Evolutionary conservation across 345 rosid species (phyloP), one percentile per base, ranked within the genome.

Genomic region (Citrus maxima): DNA sequence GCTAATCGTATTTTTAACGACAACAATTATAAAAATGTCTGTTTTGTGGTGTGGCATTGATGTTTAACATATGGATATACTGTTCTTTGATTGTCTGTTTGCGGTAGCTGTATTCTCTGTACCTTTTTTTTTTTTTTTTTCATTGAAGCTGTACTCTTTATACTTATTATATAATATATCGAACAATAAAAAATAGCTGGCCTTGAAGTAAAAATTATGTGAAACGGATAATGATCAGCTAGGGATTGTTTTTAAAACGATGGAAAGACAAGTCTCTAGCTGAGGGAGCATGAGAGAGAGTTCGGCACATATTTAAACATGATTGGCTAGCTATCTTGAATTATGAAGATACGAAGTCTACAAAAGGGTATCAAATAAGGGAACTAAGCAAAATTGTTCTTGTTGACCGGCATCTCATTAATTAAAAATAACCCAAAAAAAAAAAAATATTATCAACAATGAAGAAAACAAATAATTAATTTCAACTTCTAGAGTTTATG

Each of bases 1-100:
- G 86, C 80, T 55, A 74, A 55, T 61, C 74, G 25, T 59, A 74
- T 35, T 63, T 28, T 69, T 40, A 63, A 77, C 54, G 35, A 40
- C 76, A 60, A 16, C 54, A 22, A 54, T 56, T 66, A 80, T 71
- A 46, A 65, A 42, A 7, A 64, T 18, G 28, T 18, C n/a, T 10
- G 42, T 24, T 9, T 7, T 42, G 13, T n/a, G 7, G 2, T 32
- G 10, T 12, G 51, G 49, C 49, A 32, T 65, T 5, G 18, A 14
- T 62, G 28, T 27, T 54, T 63, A 2, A 3, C 32, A 5, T 46
- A 64, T 34, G 54, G 1, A 46, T 46, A 46, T 46, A 46, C 5
- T 46, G 24, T n/a, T 13, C 70, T 54, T 30, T 16, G 27, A 27
- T 21, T 58, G 51, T 46, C 51, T 13, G 16, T 46, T 46, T 46